Percentiles rank a stretch among this genome's conserved stretches.
phyloP scores from a whole-genome alignment of 2,329 filamentous ascomycete species.

The Aciculosporium take region DNA sequence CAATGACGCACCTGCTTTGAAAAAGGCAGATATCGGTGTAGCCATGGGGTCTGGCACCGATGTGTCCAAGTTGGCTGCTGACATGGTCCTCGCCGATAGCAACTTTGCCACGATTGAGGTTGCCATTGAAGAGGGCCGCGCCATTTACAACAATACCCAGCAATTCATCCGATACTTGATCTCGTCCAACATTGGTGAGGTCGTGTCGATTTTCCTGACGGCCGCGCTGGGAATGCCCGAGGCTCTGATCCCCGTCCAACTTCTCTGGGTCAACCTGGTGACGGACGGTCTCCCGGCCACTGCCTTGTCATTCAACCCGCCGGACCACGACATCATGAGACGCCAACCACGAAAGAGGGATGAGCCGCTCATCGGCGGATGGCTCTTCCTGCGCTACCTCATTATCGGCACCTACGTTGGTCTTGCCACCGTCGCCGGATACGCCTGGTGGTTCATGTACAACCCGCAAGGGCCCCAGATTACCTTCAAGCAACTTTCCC shows the following conservation, averaged over 20 bases:
- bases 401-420: slow-evolving; percentile 93
- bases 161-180: slow-evolving; percentile 99
- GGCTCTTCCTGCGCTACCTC: slow-evolving; percentile 96
- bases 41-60: slow-evolving; percentile 98
- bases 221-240: slow-evolving; percentile 95
- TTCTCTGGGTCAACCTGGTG: slow-evolving; percentile 97
- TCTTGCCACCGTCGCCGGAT: slow-evolving; percentile 85
- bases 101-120: slow-evolving; percentile 97
- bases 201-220: slow-evolving; percentile 96
- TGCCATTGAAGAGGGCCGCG: slow-evolving; percentile 90
- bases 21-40: slow-evolving; percentile 97
- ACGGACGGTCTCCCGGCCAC: slow-evolving; percentile 95
- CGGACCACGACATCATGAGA: slow-evolving; percentile 97
- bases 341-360: slow-evolving; percentile 82
- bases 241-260: slow-evolving; percentile 88
- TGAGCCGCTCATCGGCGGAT: slow-evolving; percentile 81
- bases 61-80: slow-evolving; percentile 87
- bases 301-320: slow-evolving; percentile 91
- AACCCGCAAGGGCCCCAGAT: slow-evolving; percentile 84
- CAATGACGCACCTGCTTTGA: slow-evolving; percentile 92
- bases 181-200: slow-evolving; percentile 97
- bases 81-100: slow-evolving; percentile 97
- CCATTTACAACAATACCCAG: slow-evolving; percentile 99
- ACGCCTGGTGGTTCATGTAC: slow-evolving; percentile 99
- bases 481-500: slow-evolving; percentile 71